A percentile compares a stretch with the other conserved stretches of the same genome.
These are phyloP conservation scores for Russula sp. DNA, from an alignment of 768 basidiomycete genomes.

Conservation along the genomic window DNA sequence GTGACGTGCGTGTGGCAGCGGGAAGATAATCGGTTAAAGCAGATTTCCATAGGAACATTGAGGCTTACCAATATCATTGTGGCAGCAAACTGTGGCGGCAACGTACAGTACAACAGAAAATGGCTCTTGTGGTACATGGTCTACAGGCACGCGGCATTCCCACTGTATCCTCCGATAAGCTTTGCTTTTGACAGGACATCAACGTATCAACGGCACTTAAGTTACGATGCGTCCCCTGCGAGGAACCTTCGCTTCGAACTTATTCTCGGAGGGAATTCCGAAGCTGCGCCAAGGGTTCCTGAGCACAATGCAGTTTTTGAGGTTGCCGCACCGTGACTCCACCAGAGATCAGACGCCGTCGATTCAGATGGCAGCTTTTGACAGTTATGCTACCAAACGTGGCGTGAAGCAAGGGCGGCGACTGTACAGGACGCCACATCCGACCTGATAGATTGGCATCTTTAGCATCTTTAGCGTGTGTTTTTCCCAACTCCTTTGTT, in stretches of 20 bases:
- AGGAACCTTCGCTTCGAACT: slow-evolving; percentile 8
- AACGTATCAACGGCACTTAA: slow-evolving; percentile 7
- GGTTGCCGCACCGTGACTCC: neutral
- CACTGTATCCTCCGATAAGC: neutral
- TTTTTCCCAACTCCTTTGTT: neutral
- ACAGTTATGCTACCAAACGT: neutral
- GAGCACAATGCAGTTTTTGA: neutral
- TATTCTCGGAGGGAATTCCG: neutral
- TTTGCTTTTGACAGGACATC: neutral
- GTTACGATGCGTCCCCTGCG: slow-evolving; percentile 1
- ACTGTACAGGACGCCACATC: slow-evolving; percentile 1
- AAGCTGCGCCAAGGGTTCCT: slow-evolving; percentile 4
- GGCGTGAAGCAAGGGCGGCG: neutral
- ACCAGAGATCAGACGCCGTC: neutral
- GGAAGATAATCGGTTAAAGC: neutral
- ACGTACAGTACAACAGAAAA: neutral
- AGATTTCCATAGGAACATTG: neutral
- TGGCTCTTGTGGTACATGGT: neutral
- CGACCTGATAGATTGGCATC: neutral
- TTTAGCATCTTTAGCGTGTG: neutral
- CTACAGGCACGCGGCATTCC: neutral
- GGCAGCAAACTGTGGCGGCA: neutral
- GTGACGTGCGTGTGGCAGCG: neutral
- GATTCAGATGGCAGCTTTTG: neutral
- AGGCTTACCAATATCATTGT: neutral